Conservation (phyloP, 164 flowering plant genomes). For the Piper longum region DNA sequence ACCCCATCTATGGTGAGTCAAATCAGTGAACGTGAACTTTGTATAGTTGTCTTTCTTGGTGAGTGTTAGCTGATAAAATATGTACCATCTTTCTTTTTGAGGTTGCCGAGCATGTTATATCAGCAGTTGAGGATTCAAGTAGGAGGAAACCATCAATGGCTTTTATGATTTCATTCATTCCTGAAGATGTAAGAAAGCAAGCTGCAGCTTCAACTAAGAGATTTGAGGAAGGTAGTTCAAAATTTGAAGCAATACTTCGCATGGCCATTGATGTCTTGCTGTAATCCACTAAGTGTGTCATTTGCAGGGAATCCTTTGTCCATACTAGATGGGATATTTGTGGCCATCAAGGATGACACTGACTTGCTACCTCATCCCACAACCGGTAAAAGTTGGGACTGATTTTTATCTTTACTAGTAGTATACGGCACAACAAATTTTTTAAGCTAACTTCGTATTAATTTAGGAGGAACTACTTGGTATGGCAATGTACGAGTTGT, state of each 20-base stretch:
- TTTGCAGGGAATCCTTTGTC: slow-evolving; percentile 66
- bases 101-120: slow-evolving; percentile 79
- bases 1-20: slow-evolving; percentile 62
- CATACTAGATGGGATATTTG: slow-evolving; percentile 74
- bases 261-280: background rate
- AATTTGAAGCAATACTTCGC: background rate
- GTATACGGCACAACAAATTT: slow-evolving; percentile 34
- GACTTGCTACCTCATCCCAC: slow-evolving; percentile 75
- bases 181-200: slow-evolving; percentile 69
- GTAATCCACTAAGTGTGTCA: background rate
- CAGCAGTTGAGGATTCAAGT: slow-evolving; percentile 48
- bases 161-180: slow-evolving; percentile 51
- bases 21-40: background rate
- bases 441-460: slow-evolving; percentile 3
- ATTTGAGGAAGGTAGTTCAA: slow-evolving; percentile 68
- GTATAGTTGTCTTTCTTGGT: background rate
- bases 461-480: slow-evolving; percentile 79
- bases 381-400: slow-evolving; percentile 27
- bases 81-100: slow-evolving; percentile 14
- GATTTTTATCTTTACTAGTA: slow-evolving; percentile 56
- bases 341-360: slow-evolving; percentile 95
- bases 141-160: slow-evolving; percentile 48
- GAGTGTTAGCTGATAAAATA: slow-evolving; percentile 1
- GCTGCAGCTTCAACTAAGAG: slow-evolving; percentile 85
- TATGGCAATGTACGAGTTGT: slow-evolving; percentile 57